These are phyloP conservation scores for Fraxinus baroniana DNA, from an alignment of 305 asterid species.

Conservation along the genomic window DNA sequence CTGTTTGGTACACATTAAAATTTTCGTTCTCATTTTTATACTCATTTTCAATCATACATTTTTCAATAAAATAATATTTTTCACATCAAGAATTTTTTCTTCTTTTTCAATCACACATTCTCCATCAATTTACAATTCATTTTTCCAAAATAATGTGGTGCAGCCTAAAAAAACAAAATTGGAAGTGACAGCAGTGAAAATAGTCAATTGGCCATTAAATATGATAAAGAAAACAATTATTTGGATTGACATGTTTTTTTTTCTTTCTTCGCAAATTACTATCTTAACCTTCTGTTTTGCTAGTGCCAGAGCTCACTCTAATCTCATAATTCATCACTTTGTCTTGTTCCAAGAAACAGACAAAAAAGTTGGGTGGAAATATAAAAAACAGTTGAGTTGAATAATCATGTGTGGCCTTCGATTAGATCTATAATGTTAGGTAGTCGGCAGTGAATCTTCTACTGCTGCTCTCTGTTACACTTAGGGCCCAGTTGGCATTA, in stretches of 20 bases:
- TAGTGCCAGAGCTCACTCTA: slow-evolving; percentile 13
- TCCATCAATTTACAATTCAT: too few relatives aligned
- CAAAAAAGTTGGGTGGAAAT: slow-evolving; percentile 20
- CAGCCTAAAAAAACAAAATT: not conserved
- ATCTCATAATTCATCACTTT: slow-evolving; percentile 17
- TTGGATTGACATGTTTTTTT: not conserved
- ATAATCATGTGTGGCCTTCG: slow-evolving; percentile 18
- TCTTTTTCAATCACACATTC: too few relatives aligned
- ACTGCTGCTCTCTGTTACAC: not conserved
- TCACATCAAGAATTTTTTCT: too few relatives aligned
- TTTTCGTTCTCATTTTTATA: too few relatives aligned
- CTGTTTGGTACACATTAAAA: too few relatives aligned
- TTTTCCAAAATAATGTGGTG: too few relatives aligned
- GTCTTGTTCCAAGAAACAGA: slow-evolving; percentile 11
- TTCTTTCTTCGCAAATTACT: not conserved
- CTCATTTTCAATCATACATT: too few relatives aligned
- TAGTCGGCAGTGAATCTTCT: slow-evolving; percentile 1
- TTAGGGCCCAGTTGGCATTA: not conserved
- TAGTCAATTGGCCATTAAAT: slow-evolving; percentile 6
- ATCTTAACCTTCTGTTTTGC: slow-evolving; percentile 1
- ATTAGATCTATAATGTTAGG: slow-evolving; percentile 13
- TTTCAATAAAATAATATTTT: too few relatives aligned
- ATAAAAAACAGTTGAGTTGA: not conserved
- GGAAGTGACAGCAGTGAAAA: not conserved
- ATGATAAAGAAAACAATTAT: slow-evolving; percentile 2